A percentile compares a stretch with the other conserved stretches of the same genome.
Conservation (phyloP, 202 grass and related monocot species). For the Brachypodium distachyon region DNA sequence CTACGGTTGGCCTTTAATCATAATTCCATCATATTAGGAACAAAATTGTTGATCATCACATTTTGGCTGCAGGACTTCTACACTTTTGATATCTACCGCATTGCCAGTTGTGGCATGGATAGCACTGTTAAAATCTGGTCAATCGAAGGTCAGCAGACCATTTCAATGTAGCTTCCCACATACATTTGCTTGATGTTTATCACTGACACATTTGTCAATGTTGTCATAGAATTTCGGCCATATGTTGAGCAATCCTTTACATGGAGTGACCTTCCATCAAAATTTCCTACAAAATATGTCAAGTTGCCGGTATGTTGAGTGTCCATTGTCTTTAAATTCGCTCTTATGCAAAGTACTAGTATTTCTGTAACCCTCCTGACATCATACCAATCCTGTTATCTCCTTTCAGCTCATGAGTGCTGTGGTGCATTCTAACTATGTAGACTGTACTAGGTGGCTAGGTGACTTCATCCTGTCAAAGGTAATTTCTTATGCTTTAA, state of each 20-base stretch:
- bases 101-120: conserved; percentile 97
- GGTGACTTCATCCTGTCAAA: conserved; percentile 94
- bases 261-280: conserved; percentile 95
- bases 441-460: conserved; percentile 96
- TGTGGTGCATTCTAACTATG: conserved; percentile 82
- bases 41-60: neutral
- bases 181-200: conserved; percentile 4
- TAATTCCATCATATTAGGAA: neutral
- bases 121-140: conserved; percentile 97
- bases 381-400: neutral
- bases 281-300: conserved; percentile 98
- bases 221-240: conserved; percentile 75
- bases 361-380: neutral
- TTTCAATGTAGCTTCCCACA: neutral
- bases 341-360: conserved; percentile 7
- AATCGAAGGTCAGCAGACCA: conserved; percentile 67
- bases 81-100: conserved; percentile 86
- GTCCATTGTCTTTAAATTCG: neutral
- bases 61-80: conserved; percentile 74
- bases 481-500: conserved; percentile 24
- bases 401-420: conserved; percentile 68
- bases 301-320: conserved; percentile 67
- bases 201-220: conserved; percentile 13
- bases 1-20: neutral
- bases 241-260: conserved; percentile 98